Percentiles rank a stretch among this genome's conserved stretches.
These are phyloP conservation scores for Suillus subalutaceus DNA, from an alignment of 768 basidiomycete genomes.

Conservation along the genomic window DNA sequence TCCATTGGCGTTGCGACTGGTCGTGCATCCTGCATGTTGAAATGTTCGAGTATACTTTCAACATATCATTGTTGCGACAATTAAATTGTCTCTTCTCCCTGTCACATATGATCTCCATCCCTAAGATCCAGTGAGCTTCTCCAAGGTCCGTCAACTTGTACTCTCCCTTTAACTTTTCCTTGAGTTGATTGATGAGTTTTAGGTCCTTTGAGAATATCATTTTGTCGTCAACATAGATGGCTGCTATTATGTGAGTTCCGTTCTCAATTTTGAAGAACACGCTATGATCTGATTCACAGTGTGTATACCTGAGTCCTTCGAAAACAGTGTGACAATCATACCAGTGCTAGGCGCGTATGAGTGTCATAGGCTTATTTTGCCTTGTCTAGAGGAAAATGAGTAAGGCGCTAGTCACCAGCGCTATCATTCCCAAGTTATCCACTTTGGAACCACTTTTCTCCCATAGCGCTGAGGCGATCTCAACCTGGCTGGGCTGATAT, in stretches of 20 bases:
- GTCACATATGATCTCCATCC: conserved; percentile 34
- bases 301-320: background rate
- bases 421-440: no score
- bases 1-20: conserved; percentile 18
- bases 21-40: background rate
- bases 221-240: conserved; percentile 6
- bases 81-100: conserved; percentile 16
- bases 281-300: conserved; percentile 6
- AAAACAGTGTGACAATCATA: background rate
- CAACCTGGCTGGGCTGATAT: no score
- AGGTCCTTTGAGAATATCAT: background rate
- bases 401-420: no score
- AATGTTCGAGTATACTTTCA: conserved; percentile 1
- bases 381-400: no score
- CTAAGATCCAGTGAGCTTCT: conserved; percentile 27
- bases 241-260: background rate
- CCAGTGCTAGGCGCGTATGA: no score
- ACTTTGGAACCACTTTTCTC: no score
- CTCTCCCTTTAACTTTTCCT: background rate
- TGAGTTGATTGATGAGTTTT: background rate
- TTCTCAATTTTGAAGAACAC: background rate
- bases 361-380: no score
- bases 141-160: conserved; percentile 6
- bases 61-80: background rate
- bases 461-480: no score